phyloP scores from a whole-genome alignment of 2,329 filamentous ascomycete species.

The Didymella lethalis region DNA sequence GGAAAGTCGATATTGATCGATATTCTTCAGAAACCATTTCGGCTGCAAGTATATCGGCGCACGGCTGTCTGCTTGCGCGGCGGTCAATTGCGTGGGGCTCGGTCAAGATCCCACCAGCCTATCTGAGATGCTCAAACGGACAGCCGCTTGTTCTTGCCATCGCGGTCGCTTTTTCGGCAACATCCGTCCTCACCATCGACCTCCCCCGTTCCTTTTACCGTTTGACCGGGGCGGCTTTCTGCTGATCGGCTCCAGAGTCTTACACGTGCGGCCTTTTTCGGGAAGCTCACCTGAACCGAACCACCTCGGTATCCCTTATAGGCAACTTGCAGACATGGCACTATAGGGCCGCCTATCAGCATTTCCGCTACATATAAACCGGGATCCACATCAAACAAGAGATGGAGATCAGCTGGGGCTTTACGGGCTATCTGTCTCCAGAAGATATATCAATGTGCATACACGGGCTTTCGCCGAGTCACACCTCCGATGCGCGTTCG shows the following conservation, averaged over 20 bases:
- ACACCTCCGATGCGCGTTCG: not conserved
- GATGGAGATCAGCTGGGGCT: slow-evolving; percentile 1
- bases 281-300: slow-evolving; percentile 12
- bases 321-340: slow-evolving; percentile 16
- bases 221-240: slow-evolving; percentile 7
- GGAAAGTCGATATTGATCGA: not conserved
- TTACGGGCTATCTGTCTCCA: slow-evolving; percentile 1
- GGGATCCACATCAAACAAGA: not conserved
- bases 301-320: slow-evolving; percentile 5
- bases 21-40: not conserved
- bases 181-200: slow-evolving; percentile 2
- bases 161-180: slow-evolving; percentile 7
- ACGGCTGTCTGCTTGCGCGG: slow-evolving; percentile 5
- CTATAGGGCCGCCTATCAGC: slow-evolving; percentile 20
- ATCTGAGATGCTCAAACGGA: not conserved
- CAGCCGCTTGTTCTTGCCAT: slow-evolving; percentile 11
- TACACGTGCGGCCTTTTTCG: slow-evolving; percentile 12
- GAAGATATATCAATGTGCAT: not conserved
- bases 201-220: slow-evolving; percentile 8
- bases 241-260: slow-evolving; percentile 9
- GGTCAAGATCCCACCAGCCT: not conserved
- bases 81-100: not conserved
- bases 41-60: not conserved
- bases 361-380: slow-evolving; percentile 6
- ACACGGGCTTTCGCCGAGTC: slow-evolving; percentile 2